Base-by-base conservation (phyloP, 2,329 filamentous ascomycete species). In the Calonectria honghensis region DNA sequence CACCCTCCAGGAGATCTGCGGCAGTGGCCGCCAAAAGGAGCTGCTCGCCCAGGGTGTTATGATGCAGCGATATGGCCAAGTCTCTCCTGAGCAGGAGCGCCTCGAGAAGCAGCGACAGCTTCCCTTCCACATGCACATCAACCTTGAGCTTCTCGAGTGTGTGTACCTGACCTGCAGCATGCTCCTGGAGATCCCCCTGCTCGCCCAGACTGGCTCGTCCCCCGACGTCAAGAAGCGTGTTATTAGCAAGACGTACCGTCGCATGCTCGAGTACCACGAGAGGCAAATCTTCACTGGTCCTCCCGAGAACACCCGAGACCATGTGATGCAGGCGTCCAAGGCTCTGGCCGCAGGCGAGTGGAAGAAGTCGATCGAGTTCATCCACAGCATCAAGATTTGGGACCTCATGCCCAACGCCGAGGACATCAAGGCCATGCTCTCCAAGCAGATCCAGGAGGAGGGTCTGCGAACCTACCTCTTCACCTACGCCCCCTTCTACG, bases 121-220 rank as follows among this genome's bases (percentile, higher is more conserved):
- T 79, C 97, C 97, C 48, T 99, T 99, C 93, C 97, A 99, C 90
- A 98, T 99, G 96, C 97, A 99, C 91, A 99, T 99, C 90, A 99
- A 99, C 90, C 91, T 99, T 68, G 97, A 99, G 86, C 92, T 99
- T 70, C 92, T 99, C 50, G 97, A 99, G 89, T 98, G 97, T 83
- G 96, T 98, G 76, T 99, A 99, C 89, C 91, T 99, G 74, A 98
- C 97, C 66, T 98, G 96, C 90, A 98, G 96, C 88, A 99, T 99
- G 97, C 94, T 99, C 79, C 92, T 99, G 72, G 97, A 99, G 89
- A 98, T 99, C 77, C 97, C 97, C 75, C 93, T 98, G 61, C 93
- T 99, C 80, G 97, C 97, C 64, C 97, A 98, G 87, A 97, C 96
- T 45, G 97, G 97, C 79, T 98, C 96, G 10, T 97, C 96, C 29